Conservation (phyloP, 1,139 yeast species). For the Ogataea hybrid region DNA sequence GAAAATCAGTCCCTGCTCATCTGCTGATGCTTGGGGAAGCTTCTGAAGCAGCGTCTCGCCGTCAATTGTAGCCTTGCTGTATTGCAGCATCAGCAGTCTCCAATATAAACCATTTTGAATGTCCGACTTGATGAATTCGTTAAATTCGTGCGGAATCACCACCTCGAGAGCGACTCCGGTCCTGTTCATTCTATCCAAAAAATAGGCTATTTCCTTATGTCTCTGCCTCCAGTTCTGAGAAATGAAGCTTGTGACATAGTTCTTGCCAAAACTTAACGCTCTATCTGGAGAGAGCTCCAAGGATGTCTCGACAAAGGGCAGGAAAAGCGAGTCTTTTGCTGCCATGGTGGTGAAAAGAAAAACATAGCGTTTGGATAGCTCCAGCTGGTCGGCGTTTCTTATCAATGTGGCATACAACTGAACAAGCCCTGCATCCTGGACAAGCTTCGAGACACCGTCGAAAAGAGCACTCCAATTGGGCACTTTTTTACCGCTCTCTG, state of each 20-base stretch:
- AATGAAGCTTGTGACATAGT: slow-evolving; percentile 50
- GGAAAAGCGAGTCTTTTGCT: slow-evolving; percentile 36
- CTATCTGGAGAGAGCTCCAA: slow-evolving; percentile 44
- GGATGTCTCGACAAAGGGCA: slow-evolving; percentile 50
- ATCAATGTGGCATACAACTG: slow-evolving; percentile 47
- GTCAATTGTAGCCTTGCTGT: slow-evolving; percentile 23
- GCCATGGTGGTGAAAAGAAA: slow-evolving; percentile 24
- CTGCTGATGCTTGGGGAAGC: slow-evolving; percentile 17
- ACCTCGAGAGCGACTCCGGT: slow-evolving; percentile 26
- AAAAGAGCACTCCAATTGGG: slow-evolving; percentile 41
- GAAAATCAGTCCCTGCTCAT: slow-evolving; percentile 28
- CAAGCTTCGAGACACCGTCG: slow-evolving; percentile 16
- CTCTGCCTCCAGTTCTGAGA: slow-evolving; percentile 36
- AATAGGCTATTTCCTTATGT: slow-evolving; percentile 43
- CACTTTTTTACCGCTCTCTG: slow-evolving; percentile 68
- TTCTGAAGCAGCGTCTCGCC: slow-evolving; percentile 12
- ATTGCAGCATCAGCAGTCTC: slow-evolving; percentile 37
- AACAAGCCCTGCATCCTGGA: slow-evolving; percentile 14
- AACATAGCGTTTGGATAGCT: slow-evolving; percentile 48
- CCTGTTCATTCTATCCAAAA: slow-evolving; percentile 38
- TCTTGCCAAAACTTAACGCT: slow-evolving; percentile 44
- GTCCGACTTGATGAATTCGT: slow-evolving; percentile 21
- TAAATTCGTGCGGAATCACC: slow-evolving; percentile 31
- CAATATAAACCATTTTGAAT: slow-evolving; percentile 37
- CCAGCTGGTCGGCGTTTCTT: slow-evolving; percentile 58